phyloP scores from a whole-genome alignment of 176 grass and related monocot genomes.

The Eleusine coracana region DNA sequence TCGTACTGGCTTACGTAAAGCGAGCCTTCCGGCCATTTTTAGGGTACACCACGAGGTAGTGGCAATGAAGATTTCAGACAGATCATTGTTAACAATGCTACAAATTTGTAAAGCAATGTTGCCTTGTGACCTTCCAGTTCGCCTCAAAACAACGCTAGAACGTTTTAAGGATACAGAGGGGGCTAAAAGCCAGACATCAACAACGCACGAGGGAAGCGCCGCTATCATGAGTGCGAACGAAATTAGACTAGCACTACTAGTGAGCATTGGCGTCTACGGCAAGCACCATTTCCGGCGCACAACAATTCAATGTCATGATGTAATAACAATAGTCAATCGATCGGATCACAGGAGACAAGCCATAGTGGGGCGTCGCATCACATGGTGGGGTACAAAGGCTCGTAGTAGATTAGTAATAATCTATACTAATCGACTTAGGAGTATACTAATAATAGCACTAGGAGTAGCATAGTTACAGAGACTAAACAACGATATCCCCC shows the following conservation, averaged over 20 bases:
- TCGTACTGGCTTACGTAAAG: too few relatives aligned
- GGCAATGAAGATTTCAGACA: neutral
- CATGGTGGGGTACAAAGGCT: slow-evolving; percentile 27
- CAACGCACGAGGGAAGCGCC: neutral
- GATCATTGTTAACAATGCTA: neutral
- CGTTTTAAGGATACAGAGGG: neutral
- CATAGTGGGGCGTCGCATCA: slow-evolving; percentile 17
- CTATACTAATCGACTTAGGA: slow-evolving; percentile 23
- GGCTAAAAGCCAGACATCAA: neutral
- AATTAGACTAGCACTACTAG: neutral
- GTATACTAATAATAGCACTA: slow-evolving; percentile 24
- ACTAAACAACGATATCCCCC: slow-evolving; percentile 43
- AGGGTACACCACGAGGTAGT: too few relatives aligned
- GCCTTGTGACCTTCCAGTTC: neutral
- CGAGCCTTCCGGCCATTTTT: too few relatives aligned
- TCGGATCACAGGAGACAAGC: slow-evolving; percentile 1
- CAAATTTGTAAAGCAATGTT: neutral
- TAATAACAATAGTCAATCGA: slow-evolving; percentile 8
- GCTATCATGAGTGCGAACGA: neutral
- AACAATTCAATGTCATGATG: neutral
- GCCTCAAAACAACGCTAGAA: neutral
- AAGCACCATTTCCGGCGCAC: slow-evolving; percentile 36
- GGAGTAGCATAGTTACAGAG: slow-evolving; percentile 38
- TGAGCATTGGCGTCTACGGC: slow-evolving; percentile 37
- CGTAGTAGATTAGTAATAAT: neutral